Percentiles rank a stretch among this genome's conserved stretches.
Conservation (phyloP, 768 basidiomycete genomes). For the Tulasnella sp. region DNA sequence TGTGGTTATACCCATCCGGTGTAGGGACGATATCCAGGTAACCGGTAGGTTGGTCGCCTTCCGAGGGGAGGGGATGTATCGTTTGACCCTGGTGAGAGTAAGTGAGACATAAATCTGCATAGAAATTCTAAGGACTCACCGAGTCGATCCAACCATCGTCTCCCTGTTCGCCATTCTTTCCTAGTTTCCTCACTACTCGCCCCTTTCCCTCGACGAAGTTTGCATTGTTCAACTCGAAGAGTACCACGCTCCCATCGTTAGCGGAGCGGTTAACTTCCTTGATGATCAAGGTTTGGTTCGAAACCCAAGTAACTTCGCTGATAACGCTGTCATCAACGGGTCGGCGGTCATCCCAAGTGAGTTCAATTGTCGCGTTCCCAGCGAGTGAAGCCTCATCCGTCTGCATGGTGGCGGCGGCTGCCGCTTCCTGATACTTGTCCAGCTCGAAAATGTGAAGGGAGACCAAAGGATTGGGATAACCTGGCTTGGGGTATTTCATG, state of each 20-base stretch:
- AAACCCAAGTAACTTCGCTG: conserved; percentile 80
- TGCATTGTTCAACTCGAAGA: conserved; percentile 45
- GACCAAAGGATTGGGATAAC: conserved; percentile 79
- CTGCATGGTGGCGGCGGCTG: conserved; percentile 12
- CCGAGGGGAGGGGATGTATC: conserved; percentile 40
- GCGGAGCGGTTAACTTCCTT: conserved; percentile 84
- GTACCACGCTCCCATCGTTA: conserved; percentile 61
- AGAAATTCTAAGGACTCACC: conserved; percentile 34
- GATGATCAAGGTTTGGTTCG: conserved; percentile 53
- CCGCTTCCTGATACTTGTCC: conserved; percentile 34
- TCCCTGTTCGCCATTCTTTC: conserved; percentile 70
- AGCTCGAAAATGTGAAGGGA: conserved; percentile 75
- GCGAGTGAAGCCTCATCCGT: conserved; percentile 25
- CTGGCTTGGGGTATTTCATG: conserved; percentile 81
- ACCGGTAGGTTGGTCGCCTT: conserved; percentile 35
- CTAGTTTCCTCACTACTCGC: conserved; percentile 59
- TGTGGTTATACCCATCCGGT: conserved; percentile 73
- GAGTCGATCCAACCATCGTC: conserved; percentile 93
- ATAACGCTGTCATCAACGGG: conserved; percentile 54
- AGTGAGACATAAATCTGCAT: neutral
- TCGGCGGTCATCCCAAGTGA: conserved; percentile 56
- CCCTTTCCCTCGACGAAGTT: conserved; percentile 24
- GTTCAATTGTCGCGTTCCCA: conserved; percentile 38
- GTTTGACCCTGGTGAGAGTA: conserved; percentile 39
- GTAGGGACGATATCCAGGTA: conserved; percentile 88